phyloP scores from a whole-genome alignment of 495 filamentous ascomycete genomes.

The Pseudoneurospora amorphoporcata region DNA sequence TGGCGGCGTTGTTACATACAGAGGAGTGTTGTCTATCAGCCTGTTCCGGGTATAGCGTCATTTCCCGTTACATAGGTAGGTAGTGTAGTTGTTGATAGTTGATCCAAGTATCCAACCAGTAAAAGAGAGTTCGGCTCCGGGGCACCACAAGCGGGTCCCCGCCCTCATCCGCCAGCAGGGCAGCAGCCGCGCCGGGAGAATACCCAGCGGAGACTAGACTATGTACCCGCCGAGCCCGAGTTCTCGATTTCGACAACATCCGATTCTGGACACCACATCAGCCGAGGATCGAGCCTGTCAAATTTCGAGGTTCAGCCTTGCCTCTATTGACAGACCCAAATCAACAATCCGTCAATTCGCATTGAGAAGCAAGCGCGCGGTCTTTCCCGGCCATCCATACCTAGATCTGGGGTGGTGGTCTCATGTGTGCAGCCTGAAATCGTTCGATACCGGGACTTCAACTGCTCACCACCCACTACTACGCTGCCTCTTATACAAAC shows the following conservation, averaged over 20 bases:
- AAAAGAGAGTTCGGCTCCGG: neutral
- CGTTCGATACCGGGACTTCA: slow-evolving; percentile 8
- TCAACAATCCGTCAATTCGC: neutral
- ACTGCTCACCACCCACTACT: slow-evolving; percentile 1
- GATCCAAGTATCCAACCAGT: neutral
- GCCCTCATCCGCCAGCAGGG: neutral
- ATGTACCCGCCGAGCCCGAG: neutral
- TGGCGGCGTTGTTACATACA: neutral
- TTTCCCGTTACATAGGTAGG: neutral
- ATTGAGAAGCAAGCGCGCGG: neutral
- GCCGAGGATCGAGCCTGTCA: slow-evolving; percentile 6
- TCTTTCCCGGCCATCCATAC: slow-evolving; percentile 5
- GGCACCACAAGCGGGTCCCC: neutral
- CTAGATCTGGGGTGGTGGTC: slow-evolving; percentile 17
- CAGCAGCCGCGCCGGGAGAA: neutral
- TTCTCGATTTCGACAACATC: slow-evolving; percentile 13
- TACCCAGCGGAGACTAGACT: neutral
- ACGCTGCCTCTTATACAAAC: neutral
- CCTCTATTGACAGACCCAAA: neutral
- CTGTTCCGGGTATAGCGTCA: neutral
- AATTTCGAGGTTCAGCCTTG: neutral
- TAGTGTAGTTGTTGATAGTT: neutral
- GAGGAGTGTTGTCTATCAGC: neutral
- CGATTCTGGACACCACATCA: slow-evolving; percentile 18
- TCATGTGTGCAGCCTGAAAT: slow-evolving; percentile 18